Evolutionary conservation across 768 basidiomycete species (phyloP).

Genomic region (Tephrocybe sp.): DNA sequence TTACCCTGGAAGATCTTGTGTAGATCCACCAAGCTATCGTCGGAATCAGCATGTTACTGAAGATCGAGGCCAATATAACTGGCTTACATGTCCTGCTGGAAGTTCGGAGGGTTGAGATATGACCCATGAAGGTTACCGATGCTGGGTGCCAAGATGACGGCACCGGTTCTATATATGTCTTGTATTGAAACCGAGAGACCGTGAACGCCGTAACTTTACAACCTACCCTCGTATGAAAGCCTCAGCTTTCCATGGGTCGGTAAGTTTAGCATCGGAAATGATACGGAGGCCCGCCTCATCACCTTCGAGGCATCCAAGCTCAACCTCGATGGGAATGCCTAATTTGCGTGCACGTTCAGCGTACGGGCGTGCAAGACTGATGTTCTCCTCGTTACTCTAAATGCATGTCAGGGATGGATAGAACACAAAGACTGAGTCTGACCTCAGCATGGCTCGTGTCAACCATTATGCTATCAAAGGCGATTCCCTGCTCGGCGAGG

Average conservation of each 20-base stretch:
- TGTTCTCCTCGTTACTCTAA: conserved; percentile 49
- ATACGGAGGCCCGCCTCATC: conserved; percentile 48
- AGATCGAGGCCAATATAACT: neutral
- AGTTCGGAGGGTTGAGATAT: conserved; percentile 45
- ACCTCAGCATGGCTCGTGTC: conserved; percentile 50
- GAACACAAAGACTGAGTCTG: conserved; percentile 1
- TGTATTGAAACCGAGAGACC: neutral
- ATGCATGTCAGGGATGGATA: neutral
- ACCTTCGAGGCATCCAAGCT: conserved; percentile 48
- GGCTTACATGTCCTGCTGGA: conserved; percentile 41
- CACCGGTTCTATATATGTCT: conserved; percentile 37
- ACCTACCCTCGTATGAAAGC: conserved; percentile 40
- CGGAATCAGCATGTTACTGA: neutral
- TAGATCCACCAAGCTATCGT: conserved; percentile 35
- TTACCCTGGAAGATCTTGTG: conserved; percentile 32
- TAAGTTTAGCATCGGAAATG: conserved; percentile 49
- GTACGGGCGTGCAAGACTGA: conserved; percentile 41
- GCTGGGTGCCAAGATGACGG: conserved; percentile 44
- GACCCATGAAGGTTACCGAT: conserved; percentile 49
- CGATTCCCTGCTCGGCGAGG: conserved; percentile 44
- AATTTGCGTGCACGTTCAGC: conserved; percentile 39
- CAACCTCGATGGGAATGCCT: conserved; percentile 46
- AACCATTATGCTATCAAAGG: conserved; percentile 52
- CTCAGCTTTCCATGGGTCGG: conserved; percentile 40
- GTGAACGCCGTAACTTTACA: neutral